Evolutionary conservation across 1,284 basidiomycete species (phyloP).

Genomic region (Papiliotrema laurentii): DNA sequence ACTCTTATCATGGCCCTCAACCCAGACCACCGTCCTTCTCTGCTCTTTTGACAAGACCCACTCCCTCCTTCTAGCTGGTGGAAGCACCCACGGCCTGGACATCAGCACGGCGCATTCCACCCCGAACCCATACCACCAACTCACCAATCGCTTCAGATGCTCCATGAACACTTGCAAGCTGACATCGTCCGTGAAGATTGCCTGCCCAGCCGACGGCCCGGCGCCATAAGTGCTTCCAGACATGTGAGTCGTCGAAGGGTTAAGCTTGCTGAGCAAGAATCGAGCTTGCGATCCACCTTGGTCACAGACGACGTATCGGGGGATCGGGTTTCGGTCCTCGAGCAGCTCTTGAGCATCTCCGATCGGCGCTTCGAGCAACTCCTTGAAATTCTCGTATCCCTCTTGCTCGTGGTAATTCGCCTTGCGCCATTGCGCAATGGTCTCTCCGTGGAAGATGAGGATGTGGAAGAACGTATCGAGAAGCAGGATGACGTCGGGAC

Average conservation of each 20-base stretch:
- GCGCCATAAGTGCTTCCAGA: slow-evolving; percentile 72
- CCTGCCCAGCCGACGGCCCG: slow-evolving; percentile 68
- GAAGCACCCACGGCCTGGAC: slow-evolving; percentile 41
- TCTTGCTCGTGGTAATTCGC: slow-evolving; percentile 99
- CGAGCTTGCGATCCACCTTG: slow-evolving; percentile 96
- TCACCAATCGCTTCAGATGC: slow-evolving; percentile 75
- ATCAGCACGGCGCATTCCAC: not conserved
- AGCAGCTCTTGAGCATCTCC: slow-evolving; percentile 78
- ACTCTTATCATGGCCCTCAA: not conserved
- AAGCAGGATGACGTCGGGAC: slow-evolving; percentile 93
- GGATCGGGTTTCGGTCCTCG: slow-evolving; percentile 92
- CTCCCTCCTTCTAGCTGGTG: slow-evolving; percentile 31
- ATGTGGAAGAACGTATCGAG: slow-evolving; percentile 99
- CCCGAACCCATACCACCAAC: slow-evolving; percentile 8
- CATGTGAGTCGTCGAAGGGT: slow-evolving; percentile 98
- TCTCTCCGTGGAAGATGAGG: slow-evolving; percentile 98
- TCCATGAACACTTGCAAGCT: slow-evolving; percentile 97
- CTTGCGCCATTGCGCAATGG: slow-evolving; percentile 96
- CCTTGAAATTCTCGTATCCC: slow-evolving; percentile 97
- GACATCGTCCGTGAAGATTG: slow-evolving; percentile 99
- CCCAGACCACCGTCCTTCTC: too few species aligned
- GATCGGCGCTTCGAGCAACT: slow-evolving; percentile 79
- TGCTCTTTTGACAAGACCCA: too few species aligned
- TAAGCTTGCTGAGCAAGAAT: slow-evolving; percentile 93
- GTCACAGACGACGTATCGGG: slow-evolving; percentile 96